phyloP scores from a whole-genome alignment of 2,329 filamentous ascomycete genomes.

The Magnaporthiopsis incrustans region DNA sequence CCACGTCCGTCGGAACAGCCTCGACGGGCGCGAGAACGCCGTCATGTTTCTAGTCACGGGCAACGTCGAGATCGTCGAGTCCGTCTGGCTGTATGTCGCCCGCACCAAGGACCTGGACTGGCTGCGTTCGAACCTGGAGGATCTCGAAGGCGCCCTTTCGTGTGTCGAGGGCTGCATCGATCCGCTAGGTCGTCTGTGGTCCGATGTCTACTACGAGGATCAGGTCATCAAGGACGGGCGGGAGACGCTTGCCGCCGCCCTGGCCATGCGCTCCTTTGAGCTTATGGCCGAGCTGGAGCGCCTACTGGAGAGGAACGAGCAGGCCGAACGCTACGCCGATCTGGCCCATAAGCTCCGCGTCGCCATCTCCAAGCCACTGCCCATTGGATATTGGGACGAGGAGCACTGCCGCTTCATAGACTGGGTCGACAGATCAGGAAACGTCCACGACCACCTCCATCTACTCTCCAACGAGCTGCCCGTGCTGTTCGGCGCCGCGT shows the following conservation, averaged over 20 bases:
- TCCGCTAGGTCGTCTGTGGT: conserved; percentile 9
- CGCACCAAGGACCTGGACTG: conserved; percentile 10
- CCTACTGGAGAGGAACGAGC: conserved; percentile 4
- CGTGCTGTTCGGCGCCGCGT: conserved; percentile 8
- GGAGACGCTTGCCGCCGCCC: conserved; percentile 10
- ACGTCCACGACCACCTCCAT: conserved; percentile 12
- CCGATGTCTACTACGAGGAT: conserved; percentile 12
- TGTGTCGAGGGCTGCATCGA: conserved; percentile 9
- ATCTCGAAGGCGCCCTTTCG: conserved; percentile 8
- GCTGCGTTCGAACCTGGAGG: conserved; percentile 7
- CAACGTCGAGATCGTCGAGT: conserved; percentile 12
- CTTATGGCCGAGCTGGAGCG: conserved; percentile 9
- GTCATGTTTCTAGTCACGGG: conserved; percentile 12
- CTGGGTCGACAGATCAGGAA: conserved; percentile 11
- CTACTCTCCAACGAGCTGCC: conserved; percentile 12
- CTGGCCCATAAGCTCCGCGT: conserved; percentile 1
- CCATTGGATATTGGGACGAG: conserved; percentile 10
- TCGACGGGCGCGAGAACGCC: conserved; percentile 10
- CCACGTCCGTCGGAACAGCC: conserved; percentile 11
- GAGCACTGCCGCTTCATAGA: conserved; percentile 9
- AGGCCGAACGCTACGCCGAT: conserved; percentile 3
- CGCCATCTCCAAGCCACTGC: conserved; percentile 8
- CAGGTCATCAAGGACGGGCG: conserved; percentile 13
- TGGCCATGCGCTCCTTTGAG: conserved; percentile 9
- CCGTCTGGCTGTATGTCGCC: conserved; percentile 10